Conservation (phyloP, 805 yeast species). For the Yamadazyma kitorensis region DNA sequence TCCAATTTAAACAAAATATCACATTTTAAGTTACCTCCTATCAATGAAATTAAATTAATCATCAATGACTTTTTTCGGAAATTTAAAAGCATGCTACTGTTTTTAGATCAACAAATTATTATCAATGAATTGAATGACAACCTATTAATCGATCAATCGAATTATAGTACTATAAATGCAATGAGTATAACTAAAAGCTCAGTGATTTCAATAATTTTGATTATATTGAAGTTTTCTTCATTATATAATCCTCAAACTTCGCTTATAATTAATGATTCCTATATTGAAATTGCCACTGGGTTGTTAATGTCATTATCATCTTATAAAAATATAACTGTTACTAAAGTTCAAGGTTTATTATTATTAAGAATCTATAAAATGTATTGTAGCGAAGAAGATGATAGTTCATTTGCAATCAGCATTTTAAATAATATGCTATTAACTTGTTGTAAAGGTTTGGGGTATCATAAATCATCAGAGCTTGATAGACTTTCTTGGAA, state of each 20-base stretch:
- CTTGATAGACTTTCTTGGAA: not conserved
- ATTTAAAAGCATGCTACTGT: no score
- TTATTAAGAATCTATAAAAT: slow-evolving; percentile 2
- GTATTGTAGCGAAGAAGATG: slow-evolving; percentile 6
- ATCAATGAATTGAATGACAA: no score
- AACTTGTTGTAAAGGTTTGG: not conserved
- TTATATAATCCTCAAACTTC: not conserved
- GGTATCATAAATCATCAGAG: not conserved
- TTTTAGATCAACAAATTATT: no score
- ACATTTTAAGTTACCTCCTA: no score
- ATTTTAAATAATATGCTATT: not conserved
- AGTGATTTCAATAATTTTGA: slow-evolving; percentile 1
- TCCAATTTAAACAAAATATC: no score
- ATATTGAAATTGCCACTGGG: slow-evolving; percentile 1
- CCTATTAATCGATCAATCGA: slow-evolving; percentile 2
- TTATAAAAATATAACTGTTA: not conserved
- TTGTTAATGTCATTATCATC: slow-evolving; percentile 3
- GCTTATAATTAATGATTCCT: slow-evolving; percentile 1
- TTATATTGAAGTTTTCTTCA: not conserved
- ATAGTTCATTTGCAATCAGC: not conserved
- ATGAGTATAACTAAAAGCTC: not conserved
- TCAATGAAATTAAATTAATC: no score
- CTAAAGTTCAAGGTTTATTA: slow-evolving; percentile 3
- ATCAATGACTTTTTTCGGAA: no score
- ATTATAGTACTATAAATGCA: not conserved